phyloP scores from a whole-genome alignment of 225 moss, liverwort and hornwort species.

The Polytrichum formosum region DNA sequence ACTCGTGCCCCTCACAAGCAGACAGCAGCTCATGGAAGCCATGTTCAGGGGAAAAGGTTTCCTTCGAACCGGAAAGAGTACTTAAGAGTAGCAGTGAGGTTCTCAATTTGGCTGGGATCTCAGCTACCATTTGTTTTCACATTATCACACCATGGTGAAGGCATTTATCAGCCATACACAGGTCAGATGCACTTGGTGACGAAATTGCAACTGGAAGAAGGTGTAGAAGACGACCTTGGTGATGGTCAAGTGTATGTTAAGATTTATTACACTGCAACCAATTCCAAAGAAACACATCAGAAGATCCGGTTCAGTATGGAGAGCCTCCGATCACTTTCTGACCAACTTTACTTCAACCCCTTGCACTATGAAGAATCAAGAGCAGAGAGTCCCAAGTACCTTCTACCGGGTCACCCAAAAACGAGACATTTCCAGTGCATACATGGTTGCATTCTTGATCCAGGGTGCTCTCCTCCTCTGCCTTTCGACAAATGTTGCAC shows the following conservation, averaged over 20 bases:
- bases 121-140: background rate
- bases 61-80: background rate
- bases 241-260: background rate
- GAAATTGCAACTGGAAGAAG: background rate
- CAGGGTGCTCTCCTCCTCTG: background rate
- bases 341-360: background rate
- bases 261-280: background rate
- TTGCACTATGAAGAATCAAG: background rate
- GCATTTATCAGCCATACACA: background rate
- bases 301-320: background rate
- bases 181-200: slow-evolving; percentile 3
- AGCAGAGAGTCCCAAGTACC: background rate
- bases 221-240: background rate
- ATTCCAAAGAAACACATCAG: background rate
- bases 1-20: too few relatives aligned
- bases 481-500: background rate
- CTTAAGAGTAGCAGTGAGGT: background rate
- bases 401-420: background rate
- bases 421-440: too few relatives aligned
- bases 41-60: background rate
- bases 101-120: background rate
- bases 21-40: too few relatives aligned
- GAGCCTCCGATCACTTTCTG: background rate
- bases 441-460: background rate
- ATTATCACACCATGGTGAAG: background rate